Percentiles rank a stretch among this genome's conserved stretches.
phyloP scores from a whole-genome alignment of 2,329 filamentous ascomycete species.

The Myriosclerotinia curreyana region DNA sequence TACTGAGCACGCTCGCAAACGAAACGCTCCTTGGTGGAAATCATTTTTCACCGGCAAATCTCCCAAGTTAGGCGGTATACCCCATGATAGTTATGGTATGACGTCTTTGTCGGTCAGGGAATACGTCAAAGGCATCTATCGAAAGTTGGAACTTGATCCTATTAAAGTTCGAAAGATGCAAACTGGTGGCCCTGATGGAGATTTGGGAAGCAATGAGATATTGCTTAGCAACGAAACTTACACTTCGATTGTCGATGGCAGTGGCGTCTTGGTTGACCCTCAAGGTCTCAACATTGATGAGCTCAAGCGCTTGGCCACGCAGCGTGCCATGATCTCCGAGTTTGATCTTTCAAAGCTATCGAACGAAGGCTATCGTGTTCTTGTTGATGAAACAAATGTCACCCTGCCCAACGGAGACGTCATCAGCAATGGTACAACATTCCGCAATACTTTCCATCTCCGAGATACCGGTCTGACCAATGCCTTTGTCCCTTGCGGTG shows the following conservation, averaged over 20 bases:
- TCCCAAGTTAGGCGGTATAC: conserved; percentile 91
- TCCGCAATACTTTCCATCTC: conserved; percentile 97
- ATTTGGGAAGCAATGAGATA: conserved; percentile 97
- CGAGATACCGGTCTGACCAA: conserved; percentile 75
- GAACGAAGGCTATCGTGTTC: conserved; percentile 80
- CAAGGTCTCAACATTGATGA: conserved; percentile 83
- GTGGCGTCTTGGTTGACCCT: conserved; percentile 90
- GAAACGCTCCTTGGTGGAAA: conserved; percentile 98
- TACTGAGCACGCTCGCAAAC: conserved; percentile 84
- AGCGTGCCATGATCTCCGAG: conserved; percentile 82
- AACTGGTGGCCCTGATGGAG: conserved; percentile 94
- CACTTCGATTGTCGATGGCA: conserved; percentile 90
- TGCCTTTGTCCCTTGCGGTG: conserved; percentile 92
- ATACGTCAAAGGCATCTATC: conserved; percentile 94
- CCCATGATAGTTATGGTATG: conserved; percentile 96
- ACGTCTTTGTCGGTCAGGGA: conserved; percentile 94
- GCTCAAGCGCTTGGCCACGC: conserved; percentile 78
- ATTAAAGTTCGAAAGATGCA: conserved; percentile 88
- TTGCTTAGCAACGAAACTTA: conserved; percentile 95
- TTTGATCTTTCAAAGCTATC: conserved; percentile 87
- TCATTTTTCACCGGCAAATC: conserved; percentile 99
- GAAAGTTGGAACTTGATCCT: conserved; percentile 88
- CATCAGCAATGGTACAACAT: conserved; percentile 85
- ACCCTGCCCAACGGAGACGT: conserved; percentile 84
- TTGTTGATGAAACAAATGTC: conserved; percentile 87